Evolutionary conservation across 164 flowering plant species (phyloP), one percentile per base, ranked within the genome.

Genomic region (Liquidambar formosana): DNA sequence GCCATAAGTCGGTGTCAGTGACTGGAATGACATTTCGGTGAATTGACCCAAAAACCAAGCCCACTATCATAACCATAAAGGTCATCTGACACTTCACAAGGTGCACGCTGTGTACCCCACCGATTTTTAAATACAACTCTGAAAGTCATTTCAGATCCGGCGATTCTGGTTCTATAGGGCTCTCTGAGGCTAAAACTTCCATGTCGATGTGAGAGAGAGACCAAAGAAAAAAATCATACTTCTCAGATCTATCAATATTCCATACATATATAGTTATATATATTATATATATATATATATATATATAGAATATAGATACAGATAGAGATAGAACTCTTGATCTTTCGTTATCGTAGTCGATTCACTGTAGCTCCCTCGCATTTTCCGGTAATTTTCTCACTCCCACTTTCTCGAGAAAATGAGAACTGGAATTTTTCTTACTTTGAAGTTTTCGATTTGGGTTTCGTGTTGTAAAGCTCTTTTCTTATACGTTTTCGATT

Each of bases 121-220:
- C 15, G 53, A 62, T 43, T 12, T 56, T 64, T 71, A 63, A 64
- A 64, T 19, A 2, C 41, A 33, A 33, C 41, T 5, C 63, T 18
- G 62, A 51, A 46, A 15, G 51, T 60, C 60, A 59, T 63, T 59
- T 54, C 57, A 74, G 73, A 74, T 74, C 73, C 68, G 65, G 49
- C 26, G 59, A 56, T 63, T 63, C 74, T 47, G 68, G 57, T 45
- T 60, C 64, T 13, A 3, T 13, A 51, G 18, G 3, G 21, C 21
- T 12, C 8, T 51, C 41, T 33, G 41, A 18, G 27, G 5, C 52
- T 46, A 23, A 8, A 14, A 21, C 52, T 63, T 46, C n/a, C 52
- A 15, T 44, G 65, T 27, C 25, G 47, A 61, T 41, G 64, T 46
- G 52, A 63, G 21, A 45, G 12, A 4, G 5, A n/a, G 8, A 22